A percentile compares a stretch with the other conserved stretches of the same genome.
phyloP scores from a whole-genome alignment of 78 protist species.

The Dictyostelium capitatum region DNA sequence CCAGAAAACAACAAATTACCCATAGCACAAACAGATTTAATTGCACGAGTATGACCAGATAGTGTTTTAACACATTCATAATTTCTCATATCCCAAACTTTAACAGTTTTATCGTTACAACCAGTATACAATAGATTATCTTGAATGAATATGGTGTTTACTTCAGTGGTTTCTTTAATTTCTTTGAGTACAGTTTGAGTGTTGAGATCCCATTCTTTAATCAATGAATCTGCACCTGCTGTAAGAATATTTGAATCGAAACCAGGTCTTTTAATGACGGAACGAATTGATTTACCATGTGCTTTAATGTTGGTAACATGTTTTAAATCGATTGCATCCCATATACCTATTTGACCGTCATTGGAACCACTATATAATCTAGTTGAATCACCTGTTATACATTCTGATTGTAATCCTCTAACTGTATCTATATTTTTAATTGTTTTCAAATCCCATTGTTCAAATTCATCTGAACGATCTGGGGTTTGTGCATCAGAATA shows the following conservation, averaged over 20 bases:
- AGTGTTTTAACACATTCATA: slow-evolving; percentile 69
- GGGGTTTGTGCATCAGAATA: slow-evolving; percentile 11
- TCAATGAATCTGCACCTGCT: slow-evolving; percentile 64
- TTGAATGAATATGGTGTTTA: slow-evolving; percentile 60
- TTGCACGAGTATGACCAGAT: slow-evolving; percentile 73
- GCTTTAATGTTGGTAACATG: slow-evolving; percentile 52
- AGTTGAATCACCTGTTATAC: slow-evolving; percentile 41
- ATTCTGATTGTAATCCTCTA: slow-evolving; percentile 71
- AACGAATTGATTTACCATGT: slow-evolving; percentile 53
- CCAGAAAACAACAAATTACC: slow-evolving; percentile 76
- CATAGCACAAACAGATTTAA: slow-evolving; percentile 65
- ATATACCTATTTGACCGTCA: slow-evolving; percentile 66
- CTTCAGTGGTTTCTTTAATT: slow-evolving; percentile 51
- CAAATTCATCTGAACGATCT: slow-evolving; percentile 42
- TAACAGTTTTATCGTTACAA: slow-evolving; percentile 82
- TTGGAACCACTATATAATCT: slow-evolving; percentile 49
- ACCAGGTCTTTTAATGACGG: slow-evolving; percentile 1
- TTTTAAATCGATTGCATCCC: slow-evolving; percentile 53
- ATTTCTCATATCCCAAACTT: slow-evolving; percentile 82
- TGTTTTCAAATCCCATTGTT: slow-evolving; percentile 61
- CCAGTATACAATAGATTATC: slow-evolving; percentile 81
- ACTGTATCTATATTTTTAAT: slow-evolving; percentile 44
- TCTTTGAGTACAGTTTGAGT: slow-evolving; percentile 42
- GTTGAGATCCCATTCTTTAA: slow-evolving; percentile 62
- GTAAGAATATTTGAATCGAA: background rate